phyloP scores from a whole-genome alignment of 805 yeast genomes.

The Candida germanica region DNA sequence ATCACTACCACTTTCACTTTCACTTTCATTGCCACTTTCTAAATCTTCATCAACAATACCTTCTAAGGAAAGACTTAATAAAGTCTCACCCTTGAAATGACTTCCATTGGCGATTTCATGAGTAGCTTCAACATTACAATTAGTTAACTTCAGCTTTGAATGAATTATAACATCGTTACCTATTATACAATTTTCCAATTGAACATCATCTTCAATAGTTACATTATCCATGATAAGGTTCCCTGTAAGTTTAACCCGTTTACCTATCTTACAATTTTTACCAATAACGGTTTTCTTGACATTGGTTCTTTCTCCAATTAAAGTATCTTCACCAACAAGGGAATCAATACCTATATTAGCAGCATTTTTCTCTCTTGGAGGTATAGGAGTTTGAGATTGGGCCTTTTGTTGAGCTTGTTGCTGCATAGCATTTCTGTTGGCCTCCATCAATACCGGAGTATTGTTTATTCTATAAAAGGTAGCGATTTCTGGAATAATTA shows the following conservation, averaged over 20 bases:
- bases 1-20: slow-evolving; percentile 28
- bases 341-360: slow-evolving; percentile 90
- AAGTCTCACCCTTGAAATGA: slow-evolving; percentile 56
- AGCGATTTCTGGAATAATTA: slow-evolving; percentile 66
- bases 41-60: slow-evolving; percentile 37
- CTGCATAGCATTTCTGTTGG: slow-evolving; percentile 75
- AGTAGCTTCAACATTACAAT: slow-evolving; percentile 83
- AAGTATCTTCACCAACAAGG: slow-evolving; percentile 64
- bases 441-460: slow-evolving; percentile 81
- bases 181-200: slow-evolving; percentile 80
- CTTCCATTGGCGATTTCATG: slow-evolving; percentile 62
- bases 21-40: slow-evolving; percentile 30
- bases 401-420: slow-evolving; percentile 42
- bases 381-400: slow-evolving; percentile 10
- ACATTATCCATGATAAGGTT: slow-evolving; percentile 75
- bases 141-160: slow-evolving; percentile 61
- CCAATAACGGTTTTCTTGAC: slow-evolving; percentile 87
- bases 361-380: slow-evolving; percentile 45
- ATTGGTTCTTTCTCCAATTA: slow-evolving; percentile 75
- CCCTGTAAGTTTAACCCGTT: slow-evolving; percentile 83
- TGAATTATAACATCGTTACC: slow-evolving; percentile 69
- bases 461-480: slow-evolving; percentile 76
- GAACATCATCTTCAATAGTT: slow-evolving; percentile 72
- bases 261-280: slow-evolving; percentile 70
- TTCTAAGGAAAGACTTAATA: slow-evolving; percentile 42